Evolutionary conservation across 2,329 filamentous ascomycete species (phyloP), one percentile per base, ranked within the genome.

Genomic region (Xylariaceae sp.): DNA sequence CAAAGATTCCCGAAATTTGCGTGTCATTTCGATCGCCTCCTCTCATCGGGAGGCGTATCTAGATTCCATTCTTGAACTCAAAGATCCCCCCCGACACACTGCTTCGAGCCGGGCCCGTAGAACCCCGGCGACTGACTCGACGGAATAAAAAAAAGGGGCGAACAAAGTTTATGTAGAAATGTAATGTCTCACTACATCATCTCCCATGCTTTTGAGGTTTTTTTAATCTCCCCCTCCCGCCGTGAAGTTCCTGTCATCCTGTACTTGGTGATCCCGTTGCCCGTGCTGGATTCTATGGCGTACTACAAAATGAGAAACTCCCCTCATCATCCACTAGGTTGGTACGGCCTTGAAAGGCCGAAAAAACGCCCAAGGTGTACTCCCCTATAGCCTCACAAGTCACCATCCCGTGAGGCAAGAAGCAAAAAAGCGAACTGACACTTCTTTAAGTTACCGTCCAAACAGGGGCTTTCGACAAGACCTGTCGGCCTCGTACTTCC

Each of bases 401-500:
- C 39, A 2, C 49, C 40, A 34, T 16, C 40, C n/a, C 7, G 34
- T 21, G 34, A 45, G 44, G 29, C 12, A 5, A 26, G 3, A 44
- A 36, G n/a, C 3, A 51, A 39, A 26, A 37, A 44, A 43, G 36
- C 15, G 22, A 37, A 26, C 29, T 18, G 9, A 18, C 41, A 39
- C 19, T 21, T 62, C 66, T n/a, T n/a, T 57, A 75, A 49, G 65
- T 67, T 55, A 85, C 60, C 10, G 78, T 78, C 83, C 83, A 92
- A 30, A 92, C 85, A 13, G 88, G 87, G 18, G 88, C 86, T 73
- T 90, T 90, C 57, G 83, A 74, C 63, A 92, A 73, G 45, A 91
- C 85, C 70, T 88, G 88, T 55, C 87, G 81, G 19, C 87, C 87
- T 58, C 86, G 76, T 7, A 92, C 87, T 71, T 92, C 88, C 30